Conservation (phyloP, 176 grass and related monocot species). For the Oropetium thomaeum region DNA sequence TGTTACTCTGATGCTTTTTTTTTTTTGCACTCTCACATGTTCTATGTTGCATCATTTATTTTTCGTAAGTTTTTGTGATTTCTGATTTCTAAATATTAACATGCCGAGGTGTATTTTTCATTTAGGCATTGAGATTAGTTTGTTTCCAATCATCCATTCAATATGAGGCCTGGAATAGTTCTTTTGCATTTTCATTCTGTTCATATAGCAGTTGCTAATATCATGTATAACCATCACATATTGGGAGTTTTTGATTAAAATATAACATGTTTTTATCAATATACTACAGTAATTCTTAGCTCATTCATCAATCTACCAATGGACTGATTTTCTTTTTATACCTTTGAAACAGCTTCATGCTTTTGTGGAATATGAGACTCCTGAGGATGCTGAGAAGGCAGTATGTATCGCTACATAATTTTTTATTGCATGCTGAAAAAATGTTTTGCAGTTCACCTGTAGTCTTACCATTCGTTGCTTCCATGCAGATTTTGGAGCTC, state of each 20-base stretch:
- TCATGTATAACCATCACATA: neutral
- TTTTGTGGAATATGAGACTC: slow-evolving; percentile 60
- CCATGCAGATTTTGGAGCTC: slow-evolving; percentile 57
- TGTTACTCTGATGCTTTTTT: neutral
- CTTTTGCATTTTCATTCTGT: neutral
- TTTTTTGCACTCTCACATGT: neutral
- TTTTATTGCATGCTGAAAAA: slow-evolving; percentile 9
- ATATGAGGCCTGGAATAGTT: neutral
- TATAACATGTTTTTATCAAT: neutral
- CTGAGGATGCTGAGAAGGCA: slow-evolving; percentile 64
- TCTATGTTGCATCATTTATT: neutral
- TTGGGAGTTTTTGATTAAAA: neutral
- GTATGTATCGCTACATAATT: slow-evolving; percentile 42
- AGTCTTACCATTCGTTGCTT: neutral
- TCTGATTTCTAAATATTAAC: too few relatives aligned
- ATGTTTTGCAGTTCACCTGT: neutral
- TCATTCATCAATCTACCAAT: slow-evolving; percentile 24
- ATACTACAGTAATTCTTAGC: neutral
- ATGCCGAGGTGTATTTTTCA: too few relatives aligned
- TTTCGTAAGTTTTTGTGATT: neutral
- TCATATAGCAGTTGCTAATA: neutral
- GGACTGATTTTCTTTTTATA: neutral
- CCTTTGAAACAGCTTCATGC: slow-evolving; percentile 67
- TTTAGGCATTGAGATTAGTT: neutral
- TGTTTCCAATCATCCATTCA: neutral